Conservation (phyloP, 768 basidiomycete species). For the Rubroboletus pulcherrimus region DNA sequence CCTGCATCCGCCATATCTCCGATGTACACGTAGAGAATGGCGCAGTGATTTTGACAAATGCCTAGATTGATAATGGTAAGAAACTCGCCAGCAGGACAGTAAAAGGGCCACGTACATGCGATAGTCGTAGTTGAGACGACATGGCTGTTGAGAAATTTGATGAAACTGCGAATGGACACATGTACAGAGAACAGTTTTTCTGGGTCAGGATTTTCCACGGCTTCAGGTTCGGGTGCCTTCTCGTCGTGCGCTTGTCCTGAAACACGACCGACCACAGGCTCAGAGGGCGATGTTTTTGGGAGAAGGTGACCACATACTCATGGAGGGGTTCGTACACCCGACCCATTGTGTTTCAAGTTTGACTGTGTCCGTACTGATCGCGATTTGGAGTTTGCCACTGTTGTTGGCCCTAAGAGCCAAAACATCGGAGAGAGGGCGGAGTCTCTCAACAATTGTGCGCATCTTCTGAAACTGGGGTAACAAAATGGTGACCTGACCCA, state of each 20-base stretch:
- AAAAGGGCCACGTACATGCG: constrained; percentile 55
- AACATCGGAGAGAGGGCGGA: constrained; percentile 65
- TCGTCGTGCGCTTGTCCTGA: constrained; percentile 28
- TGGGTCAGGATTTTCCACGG: constrained; percentile 45
- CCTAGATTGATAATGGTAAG: constrained; percentile 38
- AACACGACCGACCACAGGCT: constrained; percentile 3
- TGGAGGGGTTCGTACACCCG: constrained; percentile 62
- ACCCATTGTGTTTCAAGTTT: constrained; percentile 78
- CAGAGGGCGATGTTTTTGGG: neutral
- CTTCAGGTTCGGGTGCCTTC: constrained; percentile 32
- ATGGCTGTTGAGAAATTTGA: constrained; percentile 79
- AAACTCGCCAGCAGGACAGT: neutral
- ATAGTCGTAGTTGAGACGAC: constrained; percentile 81
- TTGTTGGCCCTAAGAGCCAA: constrained; percentile 68
- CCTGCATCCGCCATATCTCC: constrained; percentile 76
- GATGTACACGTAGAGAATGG: constrained; percentile 87
- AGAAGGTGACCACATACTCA: constrained; percentile 32
- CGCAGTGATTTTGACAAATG: constrained; percentile 77
- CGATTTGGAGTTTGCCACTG: constrained; percentile 49
- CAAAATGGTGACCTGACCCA: constrained; percentile 67
- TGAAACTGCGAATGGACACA: constrained; percentile 69
- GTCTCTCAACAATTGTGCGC: constrained; percentile 73
- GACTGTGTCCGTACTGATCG: constrained; percentile 66
- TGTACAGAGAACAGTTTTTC: constrained; percentile 60
- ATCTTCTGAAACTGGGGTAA: constrained; percentile 72